Evolutionary conservation across 2,329 filamentous ascomycete species (phyloP), one percentile per base, ranked within the genome.

Genomic region (Verticillium isaacii): DNA sequence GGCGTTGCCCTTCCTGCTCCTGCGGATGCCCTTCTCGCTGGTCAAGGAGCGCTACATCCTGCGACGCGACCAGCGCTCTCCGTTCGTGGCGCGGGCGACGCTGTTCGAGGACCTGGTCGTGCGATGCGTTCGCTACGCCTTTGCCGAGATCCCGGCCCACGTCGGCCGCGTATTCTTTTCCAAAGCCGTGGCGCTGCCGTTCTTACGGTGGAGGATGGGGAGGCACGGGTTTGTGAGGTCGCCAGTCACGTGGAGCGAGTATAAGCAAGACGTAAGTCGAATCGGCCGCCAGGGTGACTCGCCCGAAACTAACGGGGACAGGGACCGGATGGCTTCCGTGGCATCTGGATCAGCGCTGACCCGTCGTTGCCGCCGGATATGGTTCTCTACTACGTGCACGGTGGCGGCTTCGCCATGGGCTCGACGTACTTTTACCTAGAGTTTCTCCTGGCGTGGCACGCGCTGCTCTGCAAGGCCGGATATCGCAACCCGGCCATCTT

Each of bases 371-470:
- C 83, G 60, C 89, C 91, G 0, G 91, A 95, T 71, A 78, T 95
- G 61, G 87, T 93, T n/a, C 75, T 96, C 2, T 94, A 92, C 72
- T 95, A 95, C 71, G 85, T 85, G 50, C 92, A 96, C 71, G 92
- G 90, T 17, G 92, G 92, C 25, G 92, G 92, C 0, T 95, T 96
- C 72, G 85, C 86, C 7, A 91, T 96, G 88, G 92, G 92, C 3
- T 92, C 90, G 14, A 80, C 84, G 19, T 90, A 90, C 76, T 96
- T 96, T 73, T 96, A 96, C 72, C 83, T 93, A 39, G 92, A 96
- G 69, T 95, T 94, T 67, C 80, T 96, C 2, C 78, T 94, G 60
- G 84, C 86, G 9, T 92, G 89, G 88, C 77, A 91, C 14, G 79
- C 82, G 54, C 76, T 92, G 19, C 80, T 96, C 45, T 80, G 85